These are phyloP conservation scores for Rhizopogon roseolus DNA, from an alignment of 768 basidiomycete genomes.

Conservation along the genomic window DNA sequence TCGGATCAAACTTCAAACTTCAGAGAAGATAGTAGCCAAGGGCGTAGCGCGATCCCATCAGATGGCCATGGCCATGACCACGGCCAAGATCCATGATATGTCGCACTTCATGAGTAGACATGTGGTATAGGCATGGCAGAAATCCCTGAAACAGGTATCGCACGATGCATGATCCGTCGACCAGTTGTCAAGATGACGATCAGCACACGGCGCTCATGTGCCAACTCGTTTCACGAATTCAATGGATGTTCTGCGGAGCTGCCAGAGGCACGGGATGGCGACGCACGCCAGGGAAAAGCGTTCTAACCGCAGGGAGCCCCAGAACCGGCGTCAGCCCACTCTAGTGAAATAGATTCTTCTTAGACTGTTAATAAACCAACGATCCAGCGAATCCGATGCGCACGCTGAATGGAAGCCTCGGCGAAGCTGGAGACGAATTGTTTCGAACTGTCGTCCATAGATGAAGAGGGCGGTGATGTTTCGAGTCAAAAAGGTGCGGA, in stretches of 20 bases:
- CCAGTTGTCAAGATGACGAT: neutral
- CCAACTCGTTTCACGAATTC: neutral
- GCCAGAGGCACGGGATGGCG: neutral
- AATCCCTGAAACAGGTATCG: neutral
- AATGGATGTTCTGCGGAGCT: neutral
- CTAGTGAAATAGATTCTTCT: neutral
- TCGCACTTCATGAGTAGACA: neutral
- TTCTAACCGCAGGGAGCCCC: neutral
- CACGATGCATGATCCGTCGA: neutral
- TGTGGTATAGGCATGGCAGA: neutral
- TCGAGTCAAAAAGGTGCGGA: constrained; percentile 1
- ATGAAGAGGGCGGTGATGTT: constrained; percentile 4
- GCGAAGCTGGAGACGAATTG: neutral
- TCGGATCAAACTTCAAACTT: neutral
- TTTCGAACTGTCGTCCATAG: neutral
- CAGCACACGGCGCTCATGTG: neutral
- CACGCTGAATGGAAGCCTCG: neutral
- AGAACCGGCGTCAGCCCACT: neutral
- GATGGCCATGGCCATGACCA: no score
- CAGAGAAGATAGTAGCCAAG: neutral
- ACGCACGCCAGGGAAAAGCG: neutral
- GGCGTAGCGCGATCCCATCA: neutral
- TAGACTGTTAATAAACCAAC: neutral
- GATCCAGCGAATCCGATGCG: constrained; percentile 1
- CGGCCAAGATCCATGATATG: no score